Evolutionary conservation across 2,329 filamentous ascomycete species (phyloP).

Genomic region (Sclerotinia nivalis): DNA sequence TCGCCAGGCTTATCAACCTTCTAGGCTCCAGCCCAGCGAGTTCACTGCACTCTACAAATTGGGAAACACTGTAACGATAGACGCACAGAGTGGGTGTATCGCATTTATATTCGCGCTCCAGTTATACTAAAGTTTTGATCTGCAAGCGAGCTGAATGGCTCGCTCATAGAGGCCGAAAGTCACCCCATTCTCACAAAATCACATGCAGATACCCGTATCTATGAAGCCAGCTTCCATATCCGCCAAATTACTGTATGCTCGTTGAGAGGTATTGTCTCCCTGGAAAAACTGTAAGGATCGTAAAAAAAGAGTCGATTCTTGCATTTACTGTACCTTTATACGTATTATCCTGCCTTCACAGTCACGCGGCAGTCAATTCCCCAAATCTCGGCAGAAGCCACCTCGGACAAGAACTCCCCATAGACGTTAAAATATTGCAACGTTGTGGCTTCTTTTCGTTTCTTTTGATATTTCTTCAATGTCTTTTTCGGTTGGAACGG

Average conservation of each 20-base stretch:
- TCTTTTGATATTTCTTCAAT: constrained; percentile 4
- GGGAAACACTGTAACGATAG: neutral
- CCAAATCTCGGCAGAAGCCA: constrained; percentile 15
- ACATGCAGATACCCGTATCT: constrained; percentile 13
- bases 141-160: constrained; percentile 11
- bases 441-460: constrained; percentile 18
- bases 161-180: neutral
- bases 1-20: neutral
- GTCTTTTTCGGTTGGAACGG: neutral
- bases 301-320: neutral
- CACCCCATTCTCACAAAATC: constrained; percentile 12
- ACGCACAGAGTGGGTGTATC: neutral
- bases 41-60: neutral
- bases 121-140: neutral
- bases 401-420: constrained; percentile 5
- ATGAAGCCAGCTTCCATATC: neutral
- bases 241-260: neutral
- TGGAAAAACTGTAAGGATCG: neutral
- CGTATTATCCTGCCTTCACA: constrained; percentile 8
- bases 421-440: constrained; percentile 18
- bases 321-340: neutral
- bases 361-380: constrained; percentile 16
- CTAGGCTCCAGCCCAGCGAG: neutral
- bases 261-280: neutral
- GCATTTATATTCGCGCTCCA: constrained; percentile 15